phyloP scores from a whole-genome alignment of 192 early-diverging fungal genomes.

The Umbelopsis vinacea region DNA sequence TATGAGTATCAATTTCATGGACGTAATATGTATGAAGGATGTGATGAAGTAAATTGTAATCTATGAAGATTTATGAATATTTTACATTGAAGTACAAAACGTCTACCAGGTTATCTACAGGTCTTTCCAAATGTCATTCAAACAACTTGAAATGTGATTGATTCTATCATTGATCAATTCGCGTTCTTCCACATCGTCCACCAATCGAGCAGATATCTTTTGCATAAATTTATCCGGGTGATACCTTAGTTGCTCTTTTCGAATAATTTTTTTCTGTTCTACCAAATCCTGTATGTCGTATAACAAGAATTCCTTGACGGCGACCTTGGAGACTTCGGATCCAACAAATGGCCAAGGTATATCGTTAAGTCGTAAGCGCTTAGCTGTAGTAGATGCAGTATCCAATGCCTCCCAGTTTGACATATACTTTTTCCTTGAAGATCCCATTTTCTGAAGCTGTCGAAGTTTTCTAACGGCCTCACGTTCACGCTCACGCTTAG shows the following conservation, averaged over 20 bases:
- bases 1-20: too few relatives aligned
- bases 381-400: not conserved
- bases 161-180: slow-evolving; percentile 26
- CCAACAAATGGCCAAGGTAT: slow-evolving; percentile 37
- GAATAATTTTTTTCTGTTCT: slow-evolving; percentile 29
- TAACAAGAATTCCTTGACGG: slow-evolving; percentile 24
- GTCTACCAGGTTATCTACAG: not conserved
- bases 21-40: too few relatives aligned
- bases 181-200: slow-evolving; percentile 24
- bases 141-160: slow-evolving; percentile 35
- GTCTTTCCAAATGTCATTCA: slow-evolving; percentile 41
- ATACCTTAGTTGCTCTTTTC: slow-evolving; percentile 38
- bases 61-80: not conserved
- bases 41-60: not conserved
- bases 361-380: slow-evolving; percentile 13
- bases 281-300: not conserved
- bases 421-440: slow-evolving; percentile 17
- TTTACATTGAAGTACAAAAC: not conserved
- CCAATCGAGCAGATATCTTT: slow-evolving; percentile 16
- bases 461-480: slow-evolving; percentile 14
- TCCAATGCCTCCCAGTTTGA: slow-evolving; percentile 25
- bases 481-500: slow-evolving; percentile 5
- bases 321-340: slow-evolving; percentile 4
- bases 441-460: slow-evolving; percentile 14
- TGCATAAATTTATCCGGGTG: slow-evolving; percentile 44